Base-by-base conservation (phyloP, 1,284 basidiomycete genomes). In the Pterula multifida region DNA sequence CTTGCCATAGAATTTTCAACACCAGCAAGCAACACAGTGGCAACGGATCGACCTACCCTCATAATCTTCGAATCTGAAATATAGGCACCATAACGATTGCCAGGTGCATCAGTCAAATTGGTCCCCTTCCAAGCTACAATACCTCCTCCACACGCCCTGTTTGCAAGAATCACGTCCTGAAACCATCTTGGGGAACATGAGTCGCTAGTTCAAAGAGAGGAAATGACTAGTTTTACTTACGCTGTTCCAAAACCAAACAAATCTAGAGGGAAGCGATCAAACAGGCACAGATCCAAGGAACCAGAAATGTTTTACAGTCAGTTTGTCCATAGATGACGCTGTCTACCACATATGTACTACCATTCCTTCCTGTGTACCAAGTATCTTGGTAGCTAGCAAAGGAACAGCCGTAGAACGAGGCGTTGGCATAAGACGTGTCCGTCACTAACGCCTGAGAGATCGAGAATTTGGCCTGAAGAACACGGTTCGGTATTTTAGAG, bases 381-480 rank as follows among this genome's bases (percentile, higher is more conserved):
- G 81, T 83, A 58, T 84, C 82, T 56, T 84, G 81, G 52, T 65
- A 81, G 56, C 78, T 77, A 4, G 72, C 67, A 55, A 83, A 81
- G 1, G 73, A 67, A 55, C 79, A 82, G 0, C 76, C 78, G 53
- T 84, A 85, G 60, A 83, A 82, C 0, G 79, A 82, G 9, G 78
- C 77, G 52, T 81, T 81, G 1, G 79, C 71, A 50, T 78, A 75
- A 1, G 73, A 76, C 42, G 81, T 73, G 55, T 78, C 72, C 3
- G 72, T 78, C 3, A 73, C 78, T 3, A 82, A 64, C 0, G 79
- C 79, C 60, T 73, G 79, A 3, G 77, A 72, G 23, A 80, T 77
- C 0, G 75, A 61, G 50, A 72, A 77, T 51, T 79, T 71, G 19
- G 75, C 76, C 79, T 79, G 49, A 50, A 36, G 50, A 19, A 36